These are phyloP conservation scores for Fusarium sp. DNA, from an alignment of 2,329 filamentous ascomycete genomes.

Conservation along the genomic window DNA sequence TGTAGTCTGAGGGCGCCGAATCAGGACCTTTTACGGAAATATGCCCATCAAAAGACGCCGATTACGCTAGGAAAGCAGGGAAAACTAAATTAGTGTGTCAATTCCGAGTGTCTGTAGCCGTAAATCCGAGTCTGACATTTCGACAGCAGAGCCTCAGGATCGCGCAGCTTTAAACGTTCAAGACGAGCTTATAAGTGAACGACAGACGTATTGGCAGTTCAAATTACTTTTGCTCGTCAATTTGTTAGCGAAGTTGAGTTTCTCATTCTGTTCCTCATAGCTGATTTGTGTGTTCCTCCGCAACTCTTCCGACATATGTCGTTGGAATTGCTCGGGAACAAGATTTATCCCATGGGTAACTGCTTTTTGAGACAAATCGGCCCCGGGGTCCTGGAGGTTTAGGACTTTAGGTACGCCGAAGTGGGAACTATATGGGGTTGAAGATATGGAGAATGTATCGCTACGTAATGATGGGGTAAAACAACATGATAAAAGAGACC, in stretches of 20 bases:
- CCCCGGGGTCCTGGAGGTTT: background rate
- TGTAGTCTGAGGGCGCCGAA: constrained; percentile 6
- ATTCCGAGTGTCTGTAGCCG: background rate
- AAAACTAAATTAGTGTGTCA: constrained; percentile 1
- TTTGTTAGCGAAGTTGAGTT: background rate
- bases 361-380: background rate
- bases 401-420: background rate
- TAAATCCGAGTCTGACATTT: background rate
- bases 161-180: background rate
- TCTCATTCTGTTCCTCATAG: no score
- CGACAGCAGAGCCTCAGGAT: background rate
- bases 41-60: background rate
- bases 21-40: constrained; percentile 9
- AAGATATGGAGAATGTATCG: constrained; percentile 3
- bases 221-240: background rate
- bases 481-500: constrained; percentile 24
- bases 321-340: background rate
- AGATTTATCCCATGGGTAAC: background rate
- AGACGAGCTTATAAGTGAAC: background rate
- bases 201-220: background rate
- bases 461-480: constrained; percentile 39
- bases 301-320: background rate
- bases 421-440: constrained; percentile 1
- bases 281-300: no score
- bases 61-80: background rate